Evolutionary conservation across 2,329 filamentous ascomycete genomes (phyloP).

Genomic region (Diplodia intermedia): DNA sequence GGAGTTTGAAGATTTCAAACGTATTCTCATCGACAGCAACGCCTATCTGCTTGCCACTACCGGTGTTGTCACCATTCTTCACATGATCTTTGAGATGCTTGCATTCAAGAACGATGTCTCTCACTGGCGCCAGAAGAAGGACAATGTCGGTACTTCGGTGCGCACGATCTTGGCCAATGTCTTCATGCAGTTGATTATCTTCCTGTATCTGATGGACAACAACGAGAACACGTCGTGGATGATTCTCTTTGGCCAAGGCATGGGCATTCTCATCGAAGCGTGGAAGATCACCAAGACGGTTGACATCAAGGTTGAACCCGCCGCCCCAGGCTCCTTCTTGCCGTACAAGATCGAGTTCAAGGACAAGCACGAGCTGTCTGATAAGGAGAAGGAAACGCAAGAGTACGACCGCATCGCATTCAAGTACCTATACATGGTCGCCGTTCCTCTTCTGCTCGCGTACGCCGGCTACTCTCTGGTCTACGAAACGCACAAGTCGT

Average conservation of each 20-base stretch:
- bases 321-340: constrained; percentile 70
- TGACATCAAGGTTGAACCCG: constrained; percentile 79
- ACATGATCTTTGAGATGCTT: constrained; percentile 94
- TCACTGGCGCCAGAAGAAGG: constrained; percentile 99
- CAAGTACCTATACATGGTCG: constrained; percentile 92
- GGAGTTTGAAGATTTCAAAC: constrained; percentile 97
- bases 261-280: constrained; percentile 77
- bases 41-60: constrained; percentile 88
- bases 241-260: constrained; percentile 91
- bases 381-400: constrained; percentile 96
- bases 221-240: constrained; percentile 99
- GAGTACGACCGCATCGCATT: constrained; percentile 98
- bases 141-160: constrained; percentile 94
- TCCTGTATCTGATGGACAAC: constrained; percentile 96
- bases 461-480: constrained; percentile 91
- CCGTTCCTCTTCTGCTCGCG: constrained; percentile 84
- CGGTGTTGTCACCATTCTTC: constrained; percentile 80
- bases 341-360: constrained; percentile 87
- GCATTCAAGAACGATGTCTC: constrained; percentile 97
- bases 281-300: constrained; percentile 99
- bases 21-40: constrained; percentile 92
- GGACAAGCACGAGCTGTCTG: constrained; percentile 94
- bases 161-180: constrained; percentile 96
- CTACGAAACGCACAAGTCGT: constrained; percentile 95
- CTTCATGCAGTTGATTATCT: constrained; percentile 95